These are phyloP conservation scores for Eucalyptus guilfoylei DNA, from an alignment of 345 rosid genomes.

Conservation along the genomic window DNA sequence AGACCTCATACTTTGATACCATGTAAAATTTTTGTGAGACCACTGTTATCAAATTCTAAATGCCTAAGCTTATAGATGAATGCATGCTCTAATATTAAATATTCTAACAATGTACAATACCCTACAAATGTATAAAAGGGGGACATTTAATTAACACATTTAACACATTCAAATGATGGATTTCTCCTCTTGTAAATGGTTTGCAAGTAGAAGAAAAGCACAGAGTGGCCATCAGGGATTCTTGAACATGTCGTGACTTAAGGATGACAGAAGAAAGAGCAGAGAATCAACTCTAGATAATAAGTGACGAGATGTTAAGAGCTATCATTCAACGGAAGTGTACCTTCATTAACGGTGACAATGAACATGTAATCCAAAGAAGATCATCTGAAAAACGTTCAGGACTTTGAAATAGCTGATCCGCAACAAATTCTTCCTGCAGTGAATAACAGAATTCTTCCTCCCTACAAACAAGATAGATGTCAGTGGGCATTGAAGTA, in stretches of 20 bases:
- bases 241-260: not conserved
- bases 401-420: constrained; percentile 71
- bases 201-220: not conserved
- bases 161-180: not conserved
- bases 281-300: not conserved
- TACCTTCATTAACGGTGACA: constrained; percentile 67
- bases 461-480: constrained; percentile 42
- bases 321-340: not conserved
- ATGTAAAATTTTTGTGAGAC: not conserved
- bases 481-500: not conserved
- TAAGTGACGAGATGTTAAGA: not conserved
- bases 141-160: not conserved
- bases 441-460: constrained; percentile 50
- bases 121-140: not conserved
- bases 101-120: not conserved
- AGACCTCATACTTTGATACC: not conserved
- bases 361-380: constrained; percentile 46
- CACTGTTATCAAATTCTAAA: not conserved
- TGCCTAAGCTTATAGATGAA: not conserved
- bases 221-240: not conserved
- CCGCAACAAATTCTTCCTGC: constrained; percentile 84
- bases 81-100: not conserved
- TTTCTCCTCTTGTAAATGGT: not conserved
- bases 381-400: constrained; percentile 64
- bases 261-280: not conserved